Evolutionary conservation across 345 rosid species (phyloP), one percentile per base, ranked within the genome.

Genomic region (Linum usitatissimum): DNA sequence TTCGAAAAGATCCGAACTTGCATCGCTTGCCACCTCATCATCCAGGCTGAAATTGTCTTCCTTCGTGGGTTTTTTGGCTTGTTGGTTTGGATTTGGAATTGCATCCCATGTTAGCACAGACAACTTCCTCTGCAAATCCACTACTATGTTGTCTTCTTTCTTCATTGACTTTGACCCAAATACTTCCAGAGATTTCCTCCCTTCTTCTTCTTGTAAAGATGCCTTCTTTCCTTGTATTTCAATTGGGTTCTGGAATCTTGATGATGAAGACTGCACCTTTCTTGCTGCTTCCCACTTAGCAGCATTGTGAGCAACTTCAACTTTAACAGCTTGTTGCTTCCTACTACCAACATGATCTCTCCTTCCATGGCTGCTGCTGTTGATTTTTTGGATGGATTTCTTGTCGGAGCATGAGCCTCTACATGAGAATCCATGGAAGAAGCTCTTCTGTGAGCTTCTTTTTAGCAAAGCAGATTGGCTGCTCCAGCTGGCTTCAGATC

Each of bases 61-160:
- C 8, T 66, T 40, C 13, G 72, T 70, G 23, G 70, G 17, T 21
- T 55, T 77, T 20, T 66, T 65, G n/a, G 72, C 5, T 45, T 45
- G 51, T 45, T 9, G 51, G 14, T 7, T 10, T 15, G 51, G 51
- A 4, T 45, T 80, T 0, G 89, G 93, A 54, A 86, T 79, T 18
- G 93, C 89, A 42, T 86, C 89, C 87, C 93, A 86, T 40, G 79
- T 80, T n/a, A 81, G 76, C 73, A 86, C 78, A 9, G 87, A 86
- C 15, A 81, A 69, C 73, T 82, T 83, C 76, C 79, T 78, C 70
- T 78, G 81, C 31, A 83, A 67, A 61, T 83, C 80, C 78, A 70
- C 57, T 14, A 70, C 76, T 67, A 73, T 45, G 2, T 0, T 78
- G 28, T 74, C 77, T 61, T 67, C 78, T 51, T 64, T 70, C 30